Percentiles rank a stretch among this genome's conserved stretches.
phyloP scores from a whole-genome alignment of 2,329 filamentous ascomycete genomes.

The Blastomyces parvus region DNA sequence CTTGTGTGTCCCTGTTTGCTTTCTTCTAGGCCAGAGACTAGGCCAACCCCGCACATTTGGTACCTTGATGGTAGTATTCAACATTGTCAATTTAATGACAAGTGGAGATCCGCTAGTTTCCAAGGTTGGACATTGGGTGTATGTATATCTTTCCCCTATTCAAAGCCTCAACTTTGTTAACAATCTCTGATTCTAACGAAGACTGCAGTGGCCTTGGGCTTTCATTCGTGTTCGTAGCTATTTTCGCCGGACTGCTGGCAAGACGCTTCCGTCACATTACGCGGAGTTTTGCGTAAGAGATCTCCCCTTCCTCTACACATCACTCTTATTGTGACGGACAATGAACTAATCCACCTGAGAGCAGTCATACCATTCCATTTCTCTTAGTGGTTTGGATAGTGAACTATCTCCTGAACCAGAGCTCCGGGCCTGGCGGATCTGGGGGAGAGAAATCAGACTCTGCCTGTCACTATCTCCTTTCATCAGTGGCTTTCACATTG shows the following conservation, averaged over 20 bases:
- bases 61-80: constrained; percentile 5
- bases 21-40: not conserved
- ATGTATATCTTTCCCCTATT: not conserved
- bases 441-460: not conserved
- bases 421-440: not conserved
- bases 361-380: constrained; percentile 1
- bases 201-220: constrained; percentile 2
- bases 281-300: constrained; percentile 1
- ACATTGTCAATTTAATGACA: constrained; percentile 1
- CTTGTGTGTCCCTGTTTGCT: not conserved
- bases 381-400: not conserved
- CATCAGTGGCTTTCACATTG: constrained; percentile 1
- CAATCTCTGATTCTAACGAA: not conserved
- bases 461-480: not conserved
- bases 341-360: not conserved
- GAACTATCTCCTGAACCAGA: not conserved
- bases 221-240: constrained; percentile 1
- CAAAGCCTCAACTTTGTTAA: not conserved
- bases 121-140: not conserved
- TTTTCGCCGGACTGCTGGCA: constrained; percentile 2
- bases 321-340: not conserved
- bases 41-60: constrained; percentile 1
- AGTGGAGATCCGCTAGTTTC: not conserved
- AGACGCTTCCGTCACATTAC: constrained; percentile 1
- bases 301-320: not conserved